Evolutionary conservation across 768 basidiomycete genomes (phyloP).

Genomic region (Suillus subluteus): DNA sequence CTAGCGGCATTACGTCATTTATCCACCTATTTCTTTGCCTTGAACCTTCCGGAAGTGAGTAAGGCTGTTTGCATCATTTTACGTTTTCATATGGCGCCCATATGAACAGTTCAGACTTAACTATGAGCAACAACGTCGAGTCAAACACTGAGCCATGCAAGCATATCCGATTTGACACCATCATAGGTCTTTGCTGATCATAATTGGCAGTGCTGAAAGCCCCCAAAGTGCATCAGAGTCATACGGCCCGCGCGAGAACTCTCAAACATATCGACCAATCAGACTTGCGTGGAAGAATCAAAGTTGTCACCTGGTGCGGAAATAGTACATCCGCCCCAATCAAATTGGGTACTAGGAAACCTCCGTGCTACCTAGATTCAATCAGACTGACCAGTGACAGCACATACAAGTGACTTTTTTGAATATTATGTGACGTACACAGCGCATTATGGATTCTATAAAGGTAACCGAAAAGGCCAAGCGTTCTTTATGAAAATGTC

Average conservation of each 20-base stretch:
- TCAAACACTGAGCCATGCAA: not conserved
- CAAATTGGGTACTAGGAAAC: not conserved
- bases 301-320: not conserved
- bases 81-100: not conserved
- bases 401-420: not conserved
- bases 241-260: not conserved
- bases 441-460: not conserved
- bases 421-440: not conserved
- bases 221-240: too few species aligned
- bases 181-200: too few species aligned
- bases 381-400: not conserved
- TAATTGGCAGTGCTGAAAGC: not conserved
- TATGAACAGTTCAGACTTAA: not conserved
- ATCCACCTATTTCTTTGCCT: not conserved
- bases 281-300: not conserved
- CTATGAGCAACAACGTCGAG: not conserved
- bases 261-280: not conserved
- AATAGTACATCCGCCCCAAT: not conserved
- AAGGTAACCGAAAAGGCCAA: not conserved
- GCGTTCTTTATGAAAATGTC: constrained; percentile 24
- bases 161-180: not conserved
- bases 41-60: not conserved
- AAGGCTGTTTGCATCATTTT: not conserved
- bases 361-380: not conserved
- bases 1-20: not conserved